Conservation (phyloP, 2,329 filamentous ascomycete species). For the Aspergillus vadensis region DNA sequence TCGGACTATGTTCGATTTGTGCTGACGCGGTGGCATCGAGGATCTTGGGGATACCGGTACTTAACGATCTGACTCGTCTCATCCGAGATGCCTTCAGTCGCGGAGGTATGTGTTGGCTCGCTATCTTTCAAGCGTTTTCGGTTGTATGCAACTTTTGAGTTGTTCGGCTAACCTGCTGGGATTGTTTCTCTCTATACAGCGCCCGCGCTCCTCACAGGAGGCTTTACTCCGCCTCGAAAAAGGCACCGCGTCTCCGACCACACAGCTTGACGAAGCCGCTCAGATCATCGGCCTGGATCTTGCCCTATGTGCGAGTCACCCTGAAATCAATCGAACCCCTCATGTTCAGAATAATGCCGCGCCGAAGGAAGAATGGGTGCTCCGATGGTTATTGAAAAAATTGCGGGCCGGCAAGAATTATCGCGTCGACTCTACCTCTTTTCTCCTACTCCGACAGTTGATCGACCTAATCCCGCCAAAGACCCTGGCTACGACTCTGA, state of each 20-base stretch:
- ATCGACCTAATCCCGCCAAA: slow-evolving; percentile 70
- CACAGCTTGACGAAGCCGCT: slow-evolving; percentile 46
- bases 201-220: slow-evolving; percentile 45
- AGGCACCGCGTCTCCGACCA: slow-evolving; percentile 41
- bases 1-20: slow-evolving; percentile 6
- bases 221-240: slow-evolving; percentile 49
- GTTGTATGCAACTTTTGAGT: background rate
- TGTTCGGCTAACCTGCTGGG: slow-evolving; percentile 11
- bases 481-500: slow-evolving; percentile 69
- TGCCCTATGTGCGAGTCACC: slow-evolving; percentile 33
- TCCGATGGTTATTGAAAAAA: slow-evolving; percentile 67
- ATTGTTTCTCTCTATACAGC: slow-evolving; percentile 26
- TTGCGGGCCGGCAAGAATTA: slow-evolving; percentile 50
- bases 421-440: slow-evolving; percentile 49
- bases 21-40: slow-evolving; percentile 3
- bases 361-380: slow-evolving; percentile 64
- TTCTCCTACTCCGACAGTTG: slow-evolving; percentile 63
- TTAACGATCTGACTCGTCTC: slow-evolving; percentile 17
- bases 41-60: background rate
- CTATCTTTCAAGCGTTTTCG: slow-evolving; percentile 4
- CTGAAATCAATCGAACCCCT: slow-evolving; percentile 29
- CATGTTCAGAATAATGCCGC: slow-evolving; percentile 31
- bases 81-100: slow-evolving; percentile 38
- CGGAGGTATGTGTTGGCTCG: slow-evolving; percentile 35
- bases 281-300: slow-evolving; percentile 47